A percentile compares a stretch with the other conserved stretches of the same genome.
Evolutionary conservation across 2,329 filamentous ascomycete species (phyloP).

Genomic region (Fusarium nygamai): DNA sequence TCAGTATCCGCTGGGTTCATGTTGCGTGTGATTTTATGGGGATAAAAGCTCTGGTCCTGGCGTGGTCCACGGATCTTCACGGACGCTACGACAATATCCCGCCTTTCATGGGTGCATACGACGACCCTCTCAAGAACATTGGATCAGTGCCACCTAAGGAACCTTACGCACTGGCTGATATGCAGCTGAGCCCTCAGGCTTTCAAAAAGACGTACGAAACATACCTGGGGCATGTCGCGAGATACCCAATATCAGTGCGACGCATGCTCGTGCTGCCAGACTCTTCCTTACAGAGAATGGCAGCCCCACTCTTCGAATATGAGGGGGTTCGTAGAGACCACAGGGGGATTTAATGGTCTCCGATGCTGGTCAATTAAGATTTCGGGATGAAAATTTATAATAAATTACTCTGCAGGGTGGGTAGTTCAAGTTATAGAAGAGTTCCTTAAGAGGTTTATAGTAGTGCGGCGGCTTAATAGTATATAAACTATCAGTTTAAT

Average conservation of each 20-base stretch:
- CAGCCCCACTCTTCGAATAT: too few species aligned
- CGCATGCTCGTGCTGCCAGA: constrained; percentile 2
- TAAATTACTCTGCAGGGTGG: too few species aligned
- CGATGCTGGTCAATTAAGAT: too few species aligned
- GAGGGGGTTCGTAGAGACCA: too few species aligned
- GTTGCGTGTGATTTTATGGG: constrained; percentile 4
- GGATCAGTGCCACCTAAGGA: not conserved
- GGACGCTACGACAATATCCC: not conserved
- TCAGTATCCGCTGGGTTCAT: constrained; percentile 1
- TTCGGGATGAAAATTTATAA: too few species aligned
- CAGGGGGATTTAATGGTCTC: too few species aligned
- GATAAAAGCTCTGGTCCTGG: not conserved
- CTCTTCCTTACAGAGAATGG: not conserved
- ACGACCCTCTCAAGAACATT: not conserved
- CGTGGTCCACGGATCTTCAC: not conserved
- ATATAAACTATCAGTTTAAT: too few species aligned
- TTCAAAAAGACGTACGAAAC: constrained; percentile 1
- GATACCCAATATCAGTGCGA: not conserved
- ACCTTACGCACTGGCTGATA: not conserved
- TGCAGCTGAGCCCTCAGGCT: not conserved
- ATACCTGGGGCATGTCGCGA: not conserved
- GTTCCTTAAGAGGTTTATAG: too few species aligned
- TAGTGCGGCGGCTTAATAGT: too few species aligned
- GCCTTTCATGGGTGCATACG: not conserved
- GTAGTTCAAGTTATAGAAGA: too few species aligned